Evolutionary conservation across 192 early-diverging fungal genomes (phyloP).

Genomic region (Radiomyces spectabilis): DNA sequence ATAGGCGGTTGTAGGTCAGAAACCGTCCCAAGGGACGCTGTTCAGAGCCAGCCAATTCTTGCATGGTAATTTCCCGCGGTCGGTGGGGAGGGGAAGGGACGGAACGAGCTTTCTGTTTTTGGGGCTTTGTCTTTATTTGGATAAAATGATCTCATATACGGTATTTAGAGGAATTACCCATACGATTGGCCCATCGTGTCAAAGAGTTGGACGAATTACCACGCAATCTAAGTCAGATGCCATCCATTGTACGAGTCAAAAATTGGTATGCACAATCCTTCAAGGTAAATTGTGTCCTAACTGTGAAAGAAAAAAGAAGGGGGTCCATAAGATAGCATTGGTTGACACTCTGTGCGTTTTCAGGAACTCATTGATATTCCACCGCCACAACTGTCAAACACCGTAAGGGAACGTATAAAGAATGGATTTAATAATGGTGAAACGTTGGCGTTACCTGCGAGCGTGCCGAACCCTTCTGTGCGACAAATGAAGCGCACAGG

Average conservation of each 20-base stretch:
- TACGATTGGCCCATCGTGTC: conserved; percentile 88
- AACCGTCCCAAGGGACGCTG: conserved; percentile 65
- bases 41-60: conserved; percentile 73
- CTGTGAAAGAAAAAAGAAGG: background rate
- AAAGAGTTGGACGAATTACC: conserved; percentile 92
- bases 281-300: conserved; percentile 31
- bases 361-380: conserved; percentile 25
- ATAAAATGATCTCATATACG: background rate
- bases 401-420: background rate
- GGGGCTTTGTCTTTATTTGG: background rate
- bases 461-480: too few species aligned
- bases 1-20: conserved; percentile 55
- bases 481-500: too few species aligned
- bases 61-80: conserved; percentile 40
- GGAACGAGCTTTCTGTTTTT: too few species aligned
- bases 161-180: conserved; percentile 74
- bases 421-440: background rate
- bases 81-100: too few species aligned
- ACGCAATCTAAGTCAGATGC: conserved; percentile 81
- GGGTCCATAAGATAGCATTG: background rate
- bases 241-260: conserved; percentile 83
- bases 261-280: conserved; percentile 94
- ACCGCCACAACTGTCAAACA: conserved; percentile 10
- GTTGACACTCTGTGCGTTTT: background rate
- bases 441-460: background rate